Conservation (phyloP, 805 yeast species). For the Lachancea kluyveri region DNA sequence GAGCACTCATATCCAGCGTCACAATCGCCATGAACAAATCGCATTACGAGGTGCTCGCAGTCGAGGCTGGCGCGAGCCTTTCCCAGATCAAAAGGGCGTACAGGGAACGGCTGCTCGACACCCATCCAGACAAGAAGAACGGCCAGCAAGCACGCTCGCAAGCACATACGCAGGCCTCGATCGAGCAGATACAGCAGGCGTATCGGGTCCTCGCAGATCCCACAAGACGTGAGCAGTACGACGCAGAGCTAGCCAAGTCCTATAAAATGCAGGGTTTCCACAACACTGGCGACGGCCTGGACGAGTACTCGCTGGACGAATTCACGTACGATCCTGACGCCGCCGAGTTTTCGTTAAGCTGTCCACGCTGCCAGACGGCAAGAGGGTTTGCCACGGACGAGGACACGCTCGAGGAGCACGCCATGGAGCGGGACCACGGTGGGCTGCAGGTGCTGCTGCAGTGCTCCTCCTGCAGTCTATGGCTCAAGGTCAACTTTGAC, state of each 20-base stretch:
- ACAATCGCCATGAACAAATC: conserved; percentile 19
- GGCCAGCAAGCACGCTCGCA: not conserved
- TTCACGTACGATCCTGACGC: conserved; percentile 40
- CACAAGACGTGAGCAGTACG: conserved; percentile 42
- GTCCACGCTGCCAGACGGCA: conserved; percentile 58
- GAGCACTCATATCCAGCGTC: too few species aligned
- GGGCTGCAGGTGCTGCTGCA: conserved; percentile 68
- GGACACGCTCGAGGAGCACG: conserved; percentile 48
- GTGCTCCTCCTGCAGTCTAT: conserved; percentile 77
- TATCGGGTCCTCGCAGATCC: conserved; percentile 48
- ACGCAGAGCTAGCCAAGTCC: conserved; percentile 35
- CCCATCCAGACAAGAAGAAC: conserved; percentile 74
- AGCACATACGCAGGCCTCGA: conserved; percentile 1
- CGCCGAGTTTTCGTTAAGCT: conserved; percentile 37
- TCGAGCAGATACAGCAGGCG: conserved; percentile 55
- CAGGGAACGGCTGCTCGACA: conserved; percentile 45
- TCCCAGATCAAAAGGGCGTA: conserved; percentile 58
- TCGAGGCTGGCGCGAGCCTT: conserved; percentile 34
- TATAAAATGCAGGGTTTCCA: conserved; percentile 31
- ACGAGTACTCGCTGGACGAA: conserved; percentile 57
- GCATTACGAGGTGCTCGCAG: conserved; percentile 55
- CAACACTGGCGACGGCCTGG: conserved; percentile 61
- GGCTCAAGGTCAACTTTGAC: conserved; percentile 71
- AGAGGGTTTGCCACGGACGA: conserved; percentile 58
- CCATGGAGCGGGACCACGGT: conserved; percentile 38